These are phyloP conservation scores for Glycyrrhiza uralensis DNA, from an alignment of 306 rosid genomes.

Conservation along the genomic window DNA sequence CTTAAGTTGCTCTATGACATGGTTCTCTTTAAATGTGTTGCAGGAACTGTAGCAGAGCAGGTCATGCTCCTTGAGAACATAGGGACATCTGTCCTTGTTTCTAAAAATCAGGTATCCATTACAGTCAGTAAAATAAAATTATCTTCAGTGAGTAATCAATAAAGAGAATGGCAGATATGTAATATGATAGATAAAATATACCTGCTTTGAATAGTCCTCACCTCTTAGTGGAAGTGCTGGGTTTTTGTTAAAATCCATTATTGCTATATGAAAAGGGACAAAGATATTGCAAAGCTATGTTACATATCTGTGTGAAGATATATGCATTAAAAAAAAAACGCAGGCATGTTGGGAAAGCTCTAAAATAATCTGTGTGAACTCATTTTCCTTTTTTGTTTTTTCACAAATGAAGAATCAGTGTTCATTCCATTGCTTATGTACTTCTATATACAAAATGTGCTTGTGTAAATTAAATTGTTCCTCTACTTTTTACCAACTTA, in stretches of 20 bases:
- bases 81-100: conserved; percentile 95
- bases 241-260: not conserved
- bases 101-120: conserved; percentile 70
- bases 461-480: not conserved
- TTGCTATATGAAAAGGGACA: not conserved
- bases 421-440: conserved; percentile 16
- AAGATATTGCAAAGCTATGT: too few relatives aligned
- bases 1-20: conserved; percentile 15
- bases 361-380: not conserved
- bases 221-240: not conserved
- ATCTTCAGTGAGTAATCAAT: not conserved
- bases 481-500: not conserved
- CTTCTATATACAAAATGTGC: not conserved
- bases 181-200: conserved; percentile 10
- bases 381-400: not conserved
- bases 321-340: too few relatives aligned
- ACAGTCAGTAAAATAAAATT: not conserved
- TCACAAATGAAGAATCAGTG: not conserved
- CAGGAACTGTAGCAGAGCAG: conserved; percentile 92
- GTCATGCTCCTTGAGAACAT: conserved; percentile 95
- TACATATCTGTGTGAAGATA: too few relatives aligned
- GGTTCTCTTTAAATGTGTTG: conserved; percentile 20
- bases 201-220: not conserved
- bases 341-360: conserved; percentile 5
- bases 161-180: not conserved